Conservation (phyloP, 371 early-diverging fungal species). For the Haplosporangium sp. region DNA sequence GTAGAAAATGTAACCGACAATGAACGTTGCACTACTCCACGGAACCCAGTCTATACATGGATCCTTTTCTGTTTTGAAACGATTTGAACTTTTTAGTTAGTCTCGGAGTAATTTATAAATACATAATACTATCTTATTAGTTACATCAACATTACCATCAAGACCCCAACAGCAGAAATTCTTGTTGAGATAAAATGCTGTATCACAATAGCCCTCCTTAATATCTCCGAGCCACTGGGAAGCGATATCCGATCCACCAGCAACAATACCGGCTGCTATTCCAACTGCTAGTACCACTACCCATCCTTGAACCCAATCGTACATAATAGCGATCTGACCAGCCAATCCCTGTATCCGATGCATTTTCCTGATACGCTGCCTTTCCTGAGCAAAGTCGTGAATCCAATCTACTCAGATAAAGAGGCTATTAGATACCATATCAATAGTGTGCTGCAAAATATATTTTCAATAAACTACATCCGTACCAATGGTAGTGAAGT, state of each 20-base stretch:
- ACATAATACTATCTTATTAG: too few relatives aligned
- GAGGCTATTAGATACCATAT: neutral
- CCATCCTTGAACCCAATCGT: conserved; percentile 91
- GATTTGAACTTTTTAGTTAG: too few relatives aligned
- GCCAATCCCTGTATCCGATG: conserved; percentile 65
- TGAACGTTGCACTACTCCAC: conserved; percentile 60
- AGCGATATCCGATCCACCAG: conserved; percentile 85
- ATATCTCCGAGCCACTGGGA: conserved; percentile 85
- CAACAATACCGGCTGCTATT: conserved; percentile 79
- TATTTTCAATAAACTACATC: neutral
- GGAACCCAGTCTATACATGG: conserved; percentile 64
- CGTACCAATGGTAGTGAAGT: conserved; percentile 72
- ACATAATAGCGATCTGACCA: conserved; percentile 69
- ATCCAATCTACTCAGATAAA: conserved; percentile 82
- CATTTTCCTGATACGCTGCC: conserved; percentile 77
- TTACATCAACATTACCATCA: conserved; percentile 58
- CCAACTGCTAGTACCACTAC: conserved; percentile 81
- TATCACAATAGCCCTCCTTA: conserved; percentile 87
- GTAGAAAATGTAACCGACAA: conserved; percentile 54
- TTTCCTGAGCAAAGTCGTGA: conserved; percentile 91
- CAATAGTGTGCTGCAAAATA: neutral
- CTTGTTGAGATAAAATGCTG: conserved; percentile 86
- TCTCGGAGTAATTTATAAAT: too few relatives aligned
- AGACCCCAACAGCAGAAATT: conserved; percentile 93
- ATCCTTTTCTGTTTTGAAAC: conserved; percentile 29